These are phyloP conservation scores for Alternaria sp. DNA, from an alignment of 2,329 filamentous ascomycete species.

Conservation along the genomic window DNA sequence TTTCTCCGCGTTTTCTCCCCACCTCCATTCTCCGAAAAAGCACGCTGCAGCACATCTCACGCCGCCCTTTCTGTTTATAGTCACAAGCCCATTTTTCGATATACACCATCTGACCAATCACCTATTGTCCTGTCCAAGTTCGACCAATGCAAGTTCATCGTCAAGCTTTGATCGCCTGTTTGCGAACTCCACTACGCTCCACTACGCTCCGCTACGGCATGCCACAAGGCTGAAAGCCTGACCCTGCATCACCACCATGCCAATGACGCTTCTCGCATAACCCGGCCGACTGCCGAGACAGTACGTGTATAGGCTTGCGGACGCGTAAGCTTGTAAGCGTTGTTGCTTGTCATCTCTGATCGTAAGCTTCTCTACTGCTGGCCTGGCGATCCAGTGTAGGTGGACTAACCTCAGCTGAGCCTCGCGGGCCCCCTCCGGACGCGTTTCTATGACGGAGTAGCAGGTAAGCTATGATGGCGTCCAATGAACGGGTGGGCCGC, in stretches of 20 bases:
- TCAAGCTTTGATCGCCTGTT: background rate
- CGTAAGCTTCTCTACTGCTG: background rate
- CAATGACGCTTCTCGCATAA: conserved; percentile 6
- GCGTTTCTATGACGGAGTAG: background rate
- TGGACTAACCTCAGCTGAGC: conserved; percentile 6
- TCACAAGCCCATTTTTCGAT: background rate
- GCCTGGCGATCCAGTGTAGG: background rate
- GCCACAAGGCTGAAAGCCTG: conserved; percentile 15
- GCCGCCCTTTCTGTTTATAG: conserved; percentile 5
- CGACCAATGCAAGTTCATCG: background rate
- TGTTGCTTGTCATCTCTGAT: conserved; percentile 1
- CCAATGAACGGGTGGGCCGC: conserved; percentile 14
- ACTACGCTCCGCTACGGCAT: background rate
- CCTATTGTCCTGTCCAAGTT: background rate
- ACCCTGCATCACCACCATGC: conserved; percentile 15
- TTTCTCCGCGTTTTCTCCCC: conserved; percentile 27
- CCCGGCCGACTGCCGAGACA: conserved; percentile 4
- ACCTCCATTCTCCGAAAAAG: conserved; percentile 25
- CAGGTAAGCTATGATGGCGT: background rate
- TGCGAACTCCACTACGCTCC: background rate
- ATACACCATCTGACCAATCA: background rate
- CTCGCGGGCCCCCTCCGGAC: conserved; percentile 24
- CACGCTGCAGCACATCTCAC: background rate
- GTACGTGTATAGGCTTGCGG: conserved; percentile 2
- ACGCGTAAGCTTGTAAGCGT: conserved; percentile 22